A percentile compares a stretch with the other conserved stretches of the same genome.
Evolutionary conservation across 202 grass and related monocot genomes (phyloP).

Genomic region (Bolboschoenoplectus hybrid): DNA sequence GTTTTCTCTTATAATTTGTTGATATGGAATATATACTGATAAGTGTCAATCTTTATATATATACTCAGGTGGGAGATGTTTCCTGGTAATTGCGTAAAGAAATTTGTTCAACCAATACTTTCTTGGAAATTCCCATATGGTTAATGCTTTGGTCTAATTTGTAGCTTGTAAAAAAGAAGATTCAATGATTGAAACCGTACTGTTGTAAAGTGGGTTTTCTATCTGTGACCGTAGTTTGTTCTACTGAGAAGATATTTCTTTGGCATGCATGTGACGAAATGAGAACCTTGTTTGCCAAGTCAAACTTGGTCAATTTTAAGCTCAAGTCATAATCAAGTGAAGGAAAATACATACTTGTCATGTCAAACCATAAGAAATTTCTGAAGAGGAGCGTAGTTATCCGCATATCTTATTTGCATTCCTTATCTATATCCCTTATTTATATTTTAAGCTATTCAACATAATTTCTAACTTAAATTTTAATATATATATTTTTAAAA

Average conservation of each 20-base stretch:
- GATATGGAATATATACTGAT: background rate
- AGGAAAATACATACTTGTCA: background rate
- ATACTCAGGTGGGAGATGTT: background rate
- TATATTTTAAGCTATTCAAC: no score
- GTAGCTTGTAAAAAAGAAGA: background rate
- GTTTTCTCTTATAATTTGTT: background rate
- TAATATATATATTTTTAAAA: no score
- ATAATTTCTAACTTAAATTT: no score
- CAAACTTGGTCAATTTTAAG: background rate
- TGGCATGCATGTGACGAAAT: background rate
- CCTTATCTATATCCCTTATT: no score
- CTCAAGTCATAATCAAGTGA: background rate
- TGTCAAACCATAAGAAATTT: background rate
- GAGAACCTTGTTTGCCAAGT: conserved; percentile 11
- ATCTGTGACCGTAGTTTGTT: background rate
- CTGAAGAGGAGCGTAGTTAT: background rate
- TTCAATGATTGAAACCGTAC: background rate
- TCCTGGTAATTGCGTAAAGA: background rate
- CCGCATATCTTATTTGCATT: no score
- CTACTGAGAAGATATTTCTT: background rate
- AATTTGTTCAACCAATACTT: background rate
- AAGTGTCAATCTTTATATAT: conserved; percentile 14
- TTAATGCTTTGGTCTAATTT: background rate
- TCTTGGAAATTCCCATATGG: background rate
- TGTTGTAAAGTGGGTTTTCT: background rate